Evolutionary conservation across 108 stramenopile genomes (phyloP), one percentile per base, ranked within the genome.

Genomic region (Skeletonema costatum): DNA sequence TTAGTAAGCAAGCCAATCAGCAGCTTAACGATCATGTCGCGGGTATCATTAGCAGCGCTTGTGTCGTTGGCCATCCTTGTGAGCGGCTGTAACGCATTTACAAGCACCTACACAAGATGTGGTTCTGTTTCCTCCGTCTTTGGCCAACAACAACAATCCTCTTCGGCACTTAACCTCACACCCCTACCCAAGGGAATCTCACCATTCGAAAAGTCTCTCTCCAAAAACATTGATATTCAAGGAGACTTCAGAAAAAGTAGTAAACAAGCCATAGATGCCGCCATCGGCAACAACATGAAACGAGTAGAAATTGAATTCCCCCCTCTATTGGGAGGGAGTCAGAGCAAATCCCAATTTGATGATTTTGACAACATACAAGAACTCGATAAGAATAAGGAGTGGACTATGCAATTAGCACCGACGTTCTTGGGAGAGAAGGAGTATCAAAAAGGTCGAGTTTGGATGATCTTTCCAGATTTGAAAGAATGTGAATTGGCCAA

Each of bases 301-400:
- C 64, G 69, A 41, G 17, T 92, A 44, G 93, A 96, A 77, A 65
- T 96, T 21, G 95, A 96, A 62, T 96, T 96, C 63, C 95, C 95
- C 39, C 90, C 93, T 4, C 68, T 96, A 30, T 61, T 93, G 21
- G 92, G 90, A 3, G 93, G 89, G 30, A 77, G 68, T 21, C 60
- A 90, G 50, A 68, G 71, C 32, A 96, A 96, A 64, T 81, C 82
- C 9, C 88, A 88, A 68, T 96, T 96, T 79, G 95, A 96, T 69
- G 95, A 96, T 71, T 93, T 93, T 87, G 93, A 93, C 74, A 96
- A 96, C 73, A 81, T 96, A 12, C 88, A 90, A 71, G 92, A 93
- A 78, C 67, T 96, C 41, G 81, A 96, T 71, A 66, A 78, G 66
- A 96, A 96, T 75, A 88, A 83, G 44, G 93, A 92, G 74, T 96